Evolutionary conservation across 2,329 filamentous ascomycete species (phyloP), one percentile per base, ranked within the genome.

Genomic region (Colletotrichum sp.): DNA sequence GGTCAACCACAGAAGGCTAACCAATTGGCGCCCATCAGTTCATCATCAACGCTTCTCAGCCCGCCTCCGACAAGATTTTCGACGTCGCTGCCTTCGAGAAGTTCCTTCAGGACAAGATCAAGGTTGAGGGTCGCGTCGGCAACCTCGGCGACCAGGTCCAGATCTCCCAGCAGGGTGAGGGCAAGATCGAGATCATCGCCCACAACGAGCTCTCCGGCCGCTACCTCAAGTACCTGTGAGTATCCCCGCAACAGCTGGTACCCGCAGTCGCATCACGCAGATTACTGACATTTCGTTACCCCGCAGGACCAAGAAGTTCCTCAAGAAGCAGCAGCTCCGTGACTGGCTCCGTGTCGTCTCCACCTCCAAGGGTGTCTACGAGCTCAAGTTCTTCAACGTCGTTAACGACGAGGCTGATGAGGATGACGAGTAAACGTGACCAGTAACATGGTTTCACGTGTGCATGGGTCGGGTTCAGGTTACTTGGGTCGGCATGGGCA

Each of bases 331-430:
- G 92, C 96, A 98, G 93, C 95, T 99, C 87, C 95, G 97, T 90
- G 97, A 99, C 92, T 99, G 97, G 97, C 95, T 99, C 86, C 96
- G 97, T 84, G 96, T 99, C 83, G 97, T 99, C 85, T 97, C 96
- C 82, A 98, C 96, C 87, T 96, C 94, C 87, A 96, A 96, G 91
- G 96, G 97, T 86, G 96, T 98, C 81, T 99, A 99, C 92, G 96
- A 98, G 92, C 94, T 99, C 89, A 96, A 98, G 92, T 99, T 99
- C 96, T 99, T 98, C 96, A 99, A 99, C 92, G 96, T 99, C 86
- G 96, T 98, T 85, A 97, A 98, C 89, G 97, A 99, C 87, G 96
- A 96, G 87, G 96, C 92, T 82, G 97, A 98, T 82, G 97, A 99
- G 85, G 97, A 99, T 86, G 97, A 99, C 85, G 97, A 99, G 89